Conservation (phyloP, 192 early-diverging fungal species). For the Coemansia sp. region DNA sequence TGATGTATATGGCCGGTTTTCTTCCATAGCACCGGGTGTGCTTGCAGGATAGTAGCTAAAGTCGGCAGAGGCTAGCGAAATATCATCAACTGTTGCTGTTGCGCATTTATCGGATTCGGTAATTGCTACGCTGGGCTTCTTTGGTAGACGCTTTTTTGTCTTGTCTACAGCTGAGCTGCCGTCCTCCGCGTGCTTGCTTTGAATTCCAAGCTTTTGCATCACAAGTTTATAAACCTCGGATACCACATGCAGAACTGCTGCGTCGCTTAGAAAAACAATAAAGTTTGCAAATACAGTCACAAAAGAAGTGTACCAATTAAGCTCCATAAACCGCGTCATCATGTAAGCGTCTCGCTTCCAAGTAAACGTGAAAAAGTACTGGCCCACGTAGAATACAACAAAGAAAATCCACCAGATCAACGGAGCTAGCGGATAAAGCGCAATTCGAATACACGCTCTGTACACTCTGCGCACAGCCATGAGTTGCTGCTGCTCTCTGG, state of each 20-base stretch:
- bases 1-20: constrained; percentile 7
- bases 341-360: constrained; percentile 10
- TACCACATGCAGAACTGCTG: constrained; percentile 20
- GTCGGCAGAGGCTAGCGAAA: constrained; percentile 3
- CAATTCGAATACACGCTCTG: constrained; percentile 40
- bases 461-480: constrained; percentile 32
- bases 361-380: constrained; percentile 29
- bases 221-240: constrained; percentile 15
- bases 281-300: constrained; percentile 21
- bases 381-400: constrained; percentile 16
- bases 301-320: constrained; percentile 19
- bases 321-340: background rate
- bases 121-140: constrained; percentile 9
- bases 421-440: constrained; percentile 33
- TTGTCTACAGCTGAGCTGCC: background rate
- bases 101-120: constrained; percentile 7
- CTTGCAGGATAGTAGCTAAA: background rate
- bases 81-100: constrained; percentile 1
- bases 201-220: background rate
- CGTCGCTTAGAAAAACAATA: constrained; percentile 35
- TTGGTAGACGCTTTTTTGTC: constrained; percentile 4
- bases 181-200: background rate
- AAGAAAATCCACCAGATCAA: constrained; percentile 20
- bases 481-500: constrained; percentile 22
- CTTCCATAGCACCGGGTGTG: constrained; percentile 12